These are phyloP conservation scores for Oxytropis ochrocephala DNA, from an alignment of 306 rosid species.

Conservation along the genomic window DNA sequence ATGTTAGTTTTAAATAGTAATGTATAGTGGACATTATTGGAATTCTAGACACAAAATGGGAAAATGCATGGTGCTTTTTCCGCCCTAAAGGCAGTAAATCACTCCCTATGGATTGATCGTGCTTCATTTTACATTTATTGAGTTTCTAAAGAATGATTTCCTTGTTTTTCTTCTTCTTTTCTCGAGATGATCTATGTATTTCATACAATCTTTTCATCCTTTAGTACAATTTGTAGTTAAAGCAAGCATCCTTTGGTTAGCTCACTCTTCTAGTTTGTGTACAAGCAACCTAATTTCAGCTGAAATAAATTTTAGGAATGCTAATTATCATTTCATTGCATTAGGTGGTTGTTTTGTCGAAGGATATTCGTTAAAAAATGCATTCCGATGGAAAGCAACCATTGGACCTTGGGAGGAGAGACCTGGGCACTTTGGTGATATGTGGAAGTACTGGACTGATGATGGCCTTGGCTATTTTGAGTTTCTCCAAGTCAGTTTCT, in stretches of 20 bases:
- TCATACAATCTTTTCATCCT: background rate
- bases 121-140: background rate
- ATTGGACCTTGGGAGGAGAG: constrained; percentile 97
- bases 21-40: background rate
- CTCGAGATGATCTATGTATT: background rate
- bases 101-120: background rate
- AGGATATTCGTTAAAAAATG: constrained; percentile 92
- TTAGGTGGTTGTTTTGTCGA: constrained; percentile 89
- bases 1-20: background rate
- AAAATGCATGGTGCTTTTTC: no score
- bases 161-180: background rate
- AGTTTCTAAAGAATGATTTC: background rate
- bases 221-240: background rate
- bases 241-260: no score
- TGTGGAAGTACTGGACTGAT: constrained; percentile 98
- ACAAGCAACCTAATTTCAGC: background rate
- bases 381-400: constrained; percentile 87
- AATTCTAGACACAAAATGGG: background rate
- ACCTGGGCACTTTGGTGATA: constrained; percentile 98
- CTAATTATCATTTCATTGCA: constrained; percentile 5
- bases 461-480: constrained; percentile 94
- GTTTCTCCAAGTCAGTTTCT: constrained; percentile 70
- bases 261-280: no score
- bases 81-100: background rate
- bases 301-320: constrained; percentile 13